phyloP scores from a whole-genome alignment of 495 filamentous ascomycete genomes.

The Pseudomonodictys pantanalensis region DNA sequence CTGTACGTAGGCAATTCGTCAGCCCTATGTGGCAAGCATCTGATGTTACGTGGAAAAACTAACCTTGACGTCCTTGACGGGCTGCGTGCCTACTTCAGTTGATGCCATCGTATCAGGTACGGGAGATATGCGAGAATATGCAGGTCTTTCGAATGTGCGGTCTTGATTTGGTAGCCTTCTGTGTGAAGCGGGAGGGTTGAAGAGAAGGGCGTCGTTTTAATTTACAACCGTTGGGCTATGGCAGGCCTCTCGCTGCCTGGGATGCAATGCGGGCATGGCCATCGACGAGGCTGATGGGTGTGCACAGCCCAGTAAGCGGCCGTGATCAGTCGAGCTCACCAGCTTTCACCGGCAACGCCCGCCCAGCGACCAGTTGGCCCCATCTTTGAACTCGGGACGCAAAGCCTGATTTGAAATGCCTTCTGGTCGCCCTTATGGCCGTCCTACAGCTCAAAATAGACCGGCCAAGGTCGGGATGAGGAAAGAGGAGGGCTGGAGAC shows the following conservation, averaged over 20 bases:
- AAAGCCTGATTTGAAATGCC: no score
- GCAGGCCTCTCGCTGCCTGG: conserved; percentile 30
- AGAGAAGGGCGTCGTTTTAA: conserved; percentile 17
- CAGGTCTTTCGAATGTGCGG: neutral
- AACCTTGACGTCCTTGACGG: conserved; percentile 5
- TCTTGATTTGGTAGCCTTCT: conserved; percentile 17
- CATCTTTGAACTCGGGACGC: no score
- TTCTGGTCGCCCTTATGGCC: no score
- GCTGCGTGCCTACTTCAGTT: conserved; percentile 14
- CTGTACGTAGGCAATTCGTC: conserved; percentile 17
- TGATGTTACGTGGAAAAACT: conserved; percentile 2
- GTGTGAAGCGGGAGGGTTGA: neutral
- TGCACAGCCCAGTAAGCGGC: neutral
- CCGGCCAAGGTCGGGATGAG: neutral
- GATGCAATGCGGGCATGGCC: neutral
- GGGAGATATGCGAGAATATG: neutral
- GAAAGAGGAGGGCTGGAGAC: neutral
- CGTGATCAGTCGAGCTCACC: no score
- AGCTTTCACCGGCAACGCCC: no score
- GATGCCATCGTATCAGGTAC: conserved; percentile 20
- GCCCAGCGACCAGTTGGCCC: no score
- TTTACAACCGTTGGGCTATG: conserved; percentile 11
- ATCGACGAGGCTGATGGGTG: conserved; percentile 1
- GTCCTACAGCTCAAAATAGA: no score
- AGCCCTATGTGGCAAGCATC: conserved; percentile 17